Evolutionary conservation across 768 basidiomycete genomes (phyloP).

Genomic region (Collybia sp.): DNA sequence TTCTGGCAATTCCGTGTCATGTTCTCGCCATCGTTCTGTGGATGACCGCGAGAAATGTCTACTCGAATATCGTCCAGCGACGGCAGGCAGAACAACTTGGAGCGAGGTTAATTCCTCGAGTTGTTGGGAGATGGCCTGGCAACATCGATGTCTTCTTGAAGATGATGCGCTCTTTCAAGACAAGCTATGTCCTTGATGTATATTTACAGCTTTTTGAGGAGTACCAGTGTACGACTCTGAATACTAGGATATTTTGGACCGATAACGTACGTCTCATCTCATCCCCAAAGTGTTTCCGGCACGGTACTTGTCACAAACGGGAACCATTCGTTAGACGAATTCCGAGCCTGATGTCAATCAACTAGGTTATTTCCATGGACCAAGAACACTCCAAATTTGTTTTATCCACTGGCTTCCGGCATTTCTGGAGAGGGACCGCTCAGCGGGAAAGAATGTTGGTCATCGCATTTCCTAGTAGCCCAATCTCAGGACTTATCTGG

Average conservation of each 20-base stretch:
- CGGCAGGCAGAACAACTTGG: conserved; percentile 43
- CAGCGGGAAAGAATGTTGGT: conserved; percentile 67
- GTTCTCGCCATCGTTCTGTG: conserved; percentile 36
- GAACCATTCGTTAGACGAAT: neutral
- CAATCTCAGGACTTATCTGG: neutral
- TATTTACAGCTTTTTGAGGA: conserved; percentile 66
- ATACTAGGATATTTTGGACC: conserved; percentile 63
- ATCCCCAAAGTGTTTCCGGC: neutral
- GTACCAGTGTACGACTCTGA: conserved; percentile 67
- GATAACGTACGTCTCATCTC: conserved; percentile 48
- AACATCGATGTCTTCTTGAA: conserved; percentile 64
- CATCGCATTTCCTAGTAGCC: neutral
- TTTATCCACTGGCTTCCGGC: conserved; percentile 57
- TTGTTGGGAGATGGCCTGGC: conserved; percentile 73
- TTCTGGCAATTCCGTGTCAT: conserved; percentile 31
- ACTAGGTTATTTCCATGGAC: conserved; percentile 71
- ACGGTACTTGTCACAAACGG: neutral
- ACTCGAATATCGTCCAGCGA: conserved; percentile 29
- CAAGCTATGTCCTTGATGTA: conserved; percentile 57
- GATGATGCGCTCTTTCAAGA: conserved; percentile 51
- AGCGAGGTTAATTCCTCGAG: conserved; percentile 48
- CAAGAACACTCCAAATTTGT: conserved; percentile 64
- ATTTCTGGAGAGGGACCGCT: conserved; percentile 61
- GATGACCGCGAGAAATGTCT: conserved; percentile 27
- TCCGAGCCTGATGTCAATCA: neutral